Percentiles rank a stretch among this genome's conserved stretches.
Evolutionary conservation across 2,329 filamentous ascomycete species (phyloP).

Genomic region (Fusarium cyanostomum): DNA sequence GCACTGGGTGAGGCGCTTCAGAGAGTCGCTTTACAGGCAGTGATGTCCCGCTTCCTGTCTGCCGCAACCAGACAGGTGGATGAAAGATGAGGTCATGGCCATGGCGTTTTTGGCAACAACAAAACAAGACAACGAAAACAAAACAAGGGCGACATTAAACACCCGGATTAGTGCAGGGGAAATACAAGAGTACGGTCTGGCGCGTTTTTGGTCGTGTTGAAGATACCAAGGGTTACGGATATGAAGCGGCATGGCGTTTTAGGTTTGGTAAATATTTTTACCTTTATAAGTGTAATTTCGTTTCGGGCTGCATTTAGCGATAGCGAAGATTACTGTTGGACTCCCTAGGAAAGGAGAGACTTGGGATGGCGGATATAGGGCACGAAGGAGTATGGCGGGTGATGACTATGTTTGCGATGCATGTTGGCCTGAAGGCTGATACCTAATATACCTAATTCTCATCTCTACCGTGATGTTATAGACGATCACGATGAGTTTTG

Average conservation of each 20-base stretch:
- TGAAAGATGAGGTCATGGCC: not conserved
- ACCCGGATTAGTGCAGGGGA: conserved; percentile 2
- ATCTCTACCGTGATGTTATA: conserved; percentile 5
- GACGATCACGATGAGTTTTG: too few species aligned
- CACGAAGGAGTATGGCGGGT: conserved; percentile 12
- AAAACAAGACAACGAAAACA: conserved; percentile 11
- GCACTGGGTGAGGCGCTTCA: conserved; percentile 65
- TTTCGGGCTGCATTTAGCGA: conserved; percentile 34
- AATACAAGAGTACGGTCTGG: conserved; percentile 31
- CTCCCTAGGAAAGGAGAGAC: not conserved
- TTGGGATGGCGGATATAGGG: not conserved
- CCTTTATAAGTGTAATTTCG: not conserved
- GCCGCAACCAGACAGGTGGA: not conserved
- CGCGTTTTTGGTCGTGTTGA: conserved; percentile 38
- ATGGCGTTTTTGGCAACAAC: conserved; percentile 1
- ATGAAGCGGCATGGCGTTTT: conserved; percentile 36
- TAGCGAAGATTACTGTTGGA: conserved; percentile 4
- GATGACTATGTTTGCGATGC: conserved; percentile 15
- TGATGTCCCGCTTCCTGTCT: not conserved
- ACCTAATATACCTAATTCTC: conserved; percentile 37
- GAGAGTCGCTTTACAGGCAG: conserved; percentile 48
- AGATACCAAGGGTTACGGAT: conserved; percentile 39
- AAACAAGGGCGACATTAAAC: conserved; percentile 1
- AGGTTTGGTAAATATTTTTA: conserved; percentile 22
- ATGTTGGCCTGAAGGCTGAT: conserved; percentile 18